Evolutionary conservation across 768 basidiomycete species (phyloP).

Genomic region (Neoboletus brunneissimus): DNA sequence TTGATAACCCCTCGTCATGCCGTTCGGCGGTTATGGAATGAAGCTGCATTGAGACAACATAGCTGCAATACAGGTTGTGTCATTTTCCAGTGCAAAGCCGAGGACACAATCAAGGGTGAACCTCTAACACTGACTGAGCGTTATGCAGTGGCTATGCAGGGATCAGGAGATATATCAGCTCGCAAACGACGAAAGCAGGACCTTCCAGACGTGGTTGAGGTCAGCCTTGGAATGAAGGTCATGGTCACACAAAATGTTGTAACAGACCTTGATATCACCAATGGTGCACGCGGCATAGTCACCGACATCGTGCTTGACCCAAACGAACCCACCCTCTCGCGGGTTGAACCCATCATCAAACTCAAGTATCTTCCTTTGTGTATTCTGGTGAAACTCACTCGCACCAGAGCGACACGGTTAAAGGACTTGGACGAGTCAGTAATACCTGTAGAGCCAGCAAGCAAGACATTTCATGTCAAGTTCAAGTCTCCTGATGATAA

Average conservation of each 20-base stretch:
- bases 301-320: too few species aligned
- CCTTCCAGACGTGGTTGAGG: constrained; percentile 13
- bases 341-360: too few species aligned
- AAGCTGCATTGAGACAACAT: background rate
- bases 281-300: too few species aligned
- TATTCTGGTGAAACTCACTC: background rate
- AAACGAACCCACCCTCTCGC: too few species aligned
- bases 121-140: background rate
- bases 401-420: too few species aligned
- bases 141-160: background rate
- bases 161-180: background rate
- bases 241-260: constrained; percentile 41
- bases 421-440: too few species aligned
- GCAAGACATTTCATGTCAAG: background rate
- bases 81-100: background rate
- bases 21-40: background rate
- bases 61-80: background rate
- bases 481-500: background rate
- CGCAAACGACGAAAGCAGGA: background rate
- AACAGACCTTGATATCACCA: constrained; percentile 42
- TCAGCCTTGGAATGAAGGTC: constrained; percentile 37
- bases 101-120: background rate
- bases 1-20: background rate
- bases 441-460: too few species aligned
- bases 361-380: background rate